Conservation (phyloP, 148 eudicot genomes). For the Bassia scoparia region DNA sequence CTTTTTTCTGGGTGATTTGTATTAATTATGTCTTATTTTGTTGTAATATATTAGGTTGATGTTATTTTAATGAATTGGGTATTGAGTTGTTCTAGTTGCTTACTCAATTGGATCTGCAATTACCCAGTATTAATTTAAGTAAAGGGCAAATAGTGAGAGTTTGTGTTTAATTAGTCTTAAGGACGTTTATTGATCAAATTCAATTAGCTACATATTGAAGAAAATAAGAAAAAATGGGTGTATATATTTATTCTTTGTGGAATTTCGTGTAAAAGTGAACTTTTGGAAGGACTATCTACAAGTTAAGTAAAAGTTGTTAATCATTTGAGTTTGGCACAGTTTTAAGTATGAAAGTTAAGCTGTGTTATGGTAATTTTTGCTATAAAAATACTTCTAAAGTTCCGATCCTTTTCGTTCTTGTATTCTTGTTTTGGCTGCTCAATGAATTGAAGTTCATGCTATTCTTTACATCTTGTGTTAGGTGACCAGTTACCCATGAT, state of each 20-base stretch:
- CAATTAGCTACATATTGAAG: too few relatives aligned
- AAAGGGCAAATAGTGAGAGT: background rate
- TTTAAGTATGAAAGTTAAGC: background rate
- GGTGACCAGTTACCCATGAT: conserved; percentile 26
- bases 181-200: too few relatives aligned
- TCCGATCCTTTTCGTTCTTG: background rate
- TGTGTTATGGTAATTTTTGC: conserved; percentile 1
- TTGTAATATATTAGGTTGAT: conserved; percentile 7
- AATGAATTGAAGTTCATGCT: background rate
- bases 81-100: background rate
- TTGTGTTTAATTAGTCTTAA: background rate
- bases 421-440: conserved; percentile 2
- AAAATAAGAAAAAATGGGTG: background rate
- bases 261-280: background rate
- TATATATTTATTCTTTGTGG: background rate
- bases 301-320: too few relatives aligned
- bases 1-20: background rate
- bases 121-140: conserved; percentile 1
- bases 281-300: too few relatives aligned
- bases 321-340: background rate
- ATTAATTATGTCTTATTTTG: background rate
- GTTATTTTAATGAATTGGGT: conserved; percentile 1
- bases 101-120: conserved; percentile 18
- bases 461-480: conserved; percentile 5
- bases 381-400: background rate